Evolutionary conservation across 208 protist genomes (phyloP).

Genomic region (Endotrypanum monterogeii): DNA sequence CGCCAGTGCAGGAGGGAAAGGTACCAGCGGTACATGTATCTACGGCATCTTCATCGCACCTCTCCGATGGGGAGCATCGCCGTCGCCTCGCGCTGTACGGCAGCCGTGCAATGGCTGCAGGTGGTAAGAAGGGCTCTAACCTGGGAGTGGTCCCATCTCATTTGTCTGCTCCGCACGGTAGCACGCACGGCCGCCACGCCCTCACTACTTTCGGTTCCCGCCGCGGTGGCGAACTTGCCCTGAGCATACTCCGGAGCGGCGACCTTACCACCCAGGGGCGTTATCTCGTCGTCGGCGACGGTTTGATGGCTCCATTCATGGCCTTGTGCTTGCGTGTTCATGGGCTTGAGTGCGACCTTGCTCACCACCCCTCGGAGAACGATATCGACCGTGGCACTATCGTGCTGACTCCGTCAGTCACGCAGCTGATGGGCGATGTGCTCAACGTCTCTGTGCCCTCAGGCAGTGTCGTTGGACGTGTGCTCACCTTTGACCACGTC

Average conservation of each 20-base stretch:
- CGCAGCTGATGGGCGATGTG: slow-evolving; percentile 91
- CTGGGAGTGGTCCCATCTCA: neutral
- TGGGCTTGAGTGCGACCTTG: slow-evolving; percentile 88
- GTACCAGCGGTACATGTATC: neutral
- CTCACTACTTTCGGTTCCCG: slow-evolving; percentile 64
- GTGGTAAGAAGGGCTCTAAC: slow-evolving; percentile 41
- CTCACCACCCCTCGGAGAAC: slow-evolving; percentile 62
- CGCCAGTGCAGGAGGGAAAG: neutral
- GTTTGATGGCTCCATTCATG: slow-evolving; percentile 93
- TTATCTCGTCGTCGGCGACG: slow-evolving; percentile 91
- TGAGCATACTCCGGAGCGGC: slow-evolving; percentile 47
- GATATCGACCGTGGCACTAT: slow-evolving; percentile 88
- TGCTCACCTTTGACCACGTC: slow-evolving; percentile 91
- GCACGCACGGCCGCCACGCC: slow-evolving; percentile 26
- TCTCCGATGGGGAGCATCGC: slow-evolving; percentile 26
- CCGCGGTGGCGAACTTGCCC: slow-evolving; percentile 50
- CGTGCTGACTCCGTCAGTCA: slow-evolving; percentile 90
- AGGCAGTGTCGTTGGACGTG: slow-evolving; percentile 86
- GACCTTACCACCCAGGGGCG: slow-evolving; percentile 65
- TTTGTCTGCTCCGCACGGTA: neutral
- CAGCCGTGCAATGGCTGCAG: slow-evolving; percentile 82
- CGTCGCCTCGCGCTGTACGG: slow-evolving; percentile 73
- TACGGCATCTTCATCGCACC: neutral
- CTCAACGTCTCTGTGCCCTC: slow-evolving; percentile 90
- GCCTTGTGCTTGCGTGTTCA: slow-evolving; percentile 89